Percentiles rank a stretch among this genome's conserved stretches.
Conservation (phyloP, 2,329 filamentous ascomycete species). For the Ophiocordyceps camponoti-floridani region DNA sequence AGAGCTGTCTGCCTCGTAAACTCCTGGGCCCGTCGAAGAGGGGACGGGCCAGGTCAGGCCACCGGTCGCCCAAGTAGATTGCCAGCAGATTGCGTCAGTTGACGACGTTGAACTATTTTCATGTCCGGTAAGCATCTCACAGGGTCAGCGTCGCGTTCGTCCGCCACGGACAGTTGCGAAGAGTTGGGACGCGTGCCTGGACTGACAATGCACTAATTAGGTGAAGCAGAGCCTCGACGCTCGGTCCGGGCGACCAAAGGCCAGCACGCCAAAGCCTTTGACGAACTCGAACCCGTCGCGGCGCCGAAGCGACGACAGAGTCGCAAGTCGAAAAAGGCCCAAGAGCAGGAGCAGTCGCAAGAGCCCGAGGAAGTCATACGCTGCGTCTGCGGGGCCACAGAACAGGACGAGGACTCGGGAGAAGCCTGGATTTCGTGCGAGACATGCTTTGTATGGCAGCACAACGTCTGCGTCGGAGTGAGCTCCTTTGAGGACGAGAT, state of each 20-base stretch:
- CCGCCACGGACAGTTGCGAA: background rate
- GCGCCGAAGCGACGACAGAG: slow-evolving; percentile 33
- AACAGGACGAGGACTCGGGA: slow-evolving; percentile 69
- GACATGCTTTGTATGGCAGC: slow-evolving; percentile 84
- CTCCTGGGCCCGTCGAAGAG: slow-evolving; percentile 11
- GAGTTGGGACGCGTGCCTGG: slow-evolving; percentile 1
- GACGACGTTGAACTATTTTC: slow-evolving; percentile 1
- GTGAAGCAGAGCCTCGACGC: slow-evolving; percentile 62
- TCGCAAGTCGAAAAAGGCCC: slow-evolving; percentile 39
- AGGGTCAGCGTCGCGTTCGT: background rate
- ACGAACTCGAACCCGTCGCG: slow-evolving; percentile 46
- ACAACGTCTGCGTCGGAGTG: slow-evolving; percentile 89
- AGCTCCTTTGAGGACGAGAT: slow-evolving; percentile 60
- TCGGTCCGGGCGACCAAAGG: slow-evolving; percentile 94
- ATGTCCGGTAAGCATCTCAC: slow-evolving; percentile 18
- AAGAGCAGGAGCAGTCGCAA: slow-evolving; percentile 35
- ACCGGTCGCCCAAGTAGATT: slow-evolving; percentile 2
- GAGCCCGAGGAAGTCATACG: slow-evolving; percentile 64
- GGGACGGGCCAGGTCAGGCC: slow-evolving; percentile 7
- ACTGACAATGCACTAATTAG: slow-evolving; percentile 8
- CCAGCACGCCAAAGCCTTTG: slow-evolving; percentile 78
- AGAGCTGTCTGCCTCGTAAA: slow-evolving; percentile 15
- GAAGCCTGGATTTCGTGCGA: slow-evolving; percentile 96
- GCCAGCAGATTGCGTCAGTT: slow-evolving; percentile 7
- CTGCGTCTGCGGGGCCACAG: slow-evolving; percentile 80